These are phyloP conservation scores for Fragaria iinumae DNA, from an alignment of 306 rosid species.

Conservation along the genomic window DNA sequence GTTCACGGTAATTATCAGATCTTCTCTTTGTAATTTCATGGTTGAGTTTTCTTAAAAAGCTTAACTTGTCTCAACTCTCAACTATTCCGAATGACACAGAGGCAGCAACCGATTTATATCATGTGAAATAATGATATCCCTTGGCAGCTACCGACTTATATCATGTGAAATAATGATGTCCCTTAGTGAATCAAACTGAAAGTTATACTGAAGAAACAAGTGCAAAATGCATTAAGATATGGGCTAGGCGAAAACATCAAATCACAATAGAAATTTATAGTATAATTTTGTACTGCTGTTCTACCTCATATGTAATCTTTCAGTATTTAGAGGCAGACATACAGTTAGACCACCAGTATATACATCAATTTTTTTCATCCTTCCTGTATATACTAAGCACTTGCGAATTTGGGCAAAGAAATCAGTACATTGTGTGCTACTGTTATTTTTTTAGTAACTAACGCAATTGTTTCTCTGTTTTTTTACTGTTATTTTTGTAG, in stretches of 20 bases:
- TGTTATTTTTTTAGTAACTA: neutral
- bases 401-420: neutral
- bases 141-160: neutral
- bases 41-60: neutral
- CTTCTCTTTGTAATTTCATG: constrained; percentile 26
- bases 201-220: neutral
- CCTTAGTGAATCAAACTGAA: neutral
- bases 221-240: neutral
- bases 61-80: neutral
- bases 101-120: no score
- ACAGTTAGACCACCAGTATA: neutral
- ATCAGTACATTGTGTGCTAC: neutral
- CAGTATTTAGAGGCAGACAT: neutral
- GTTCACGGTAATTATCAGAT: constrained; percentile 55
- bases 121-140: no score
- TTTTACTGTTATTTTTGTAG: neutral
- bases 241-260: neutral
- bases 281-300: neutral
- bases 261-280: neutral
- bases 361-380: neutral
- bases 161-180: neutral
- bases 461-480: constrained; percentile 12
- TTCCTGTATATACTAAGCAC: neutral
- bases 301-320: neutral
- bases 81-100: neutral